Evolutionary conservation across 139 green algal species (phyloP).

Genomic region (Volvox africanus): DNA sequence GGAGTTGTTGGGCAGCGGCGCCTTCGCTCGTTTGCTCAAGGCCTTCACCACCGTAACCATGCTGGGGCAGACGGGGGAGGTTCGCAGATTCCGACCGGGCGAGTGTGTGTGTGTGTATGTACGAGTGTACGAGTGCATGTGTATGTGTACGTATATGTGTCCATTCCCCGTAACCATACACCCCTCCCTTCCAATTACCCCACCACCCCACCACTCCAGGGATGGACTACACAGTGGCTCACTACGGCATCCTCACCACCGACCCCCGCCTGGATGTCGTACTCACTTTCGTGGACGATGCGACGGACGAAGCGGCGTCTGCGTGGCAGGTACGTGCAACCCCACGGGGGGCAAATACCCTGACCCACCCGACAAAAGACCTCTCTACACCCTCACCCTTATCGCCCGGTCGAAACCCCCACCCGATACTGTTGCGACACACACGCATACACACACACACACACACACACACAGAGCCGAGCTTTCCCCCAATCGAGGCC

Average conservation of each 20-base stretch:
- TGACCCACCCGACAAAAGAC: not conserved
- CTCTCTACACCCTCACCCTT: not conserved
- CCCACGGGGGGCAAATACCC: not conserved
- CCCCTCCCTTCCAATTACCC: not conserved
- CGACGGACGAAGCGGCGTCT: not conserved
- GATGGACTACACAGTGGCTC: slow-evolving; percentile 90
- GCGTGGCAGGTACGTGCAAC: slow-evolving; percentile 24
- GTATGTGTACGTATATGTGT: no score
- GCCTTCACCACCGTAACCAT: slow-evolving; percentile 71
- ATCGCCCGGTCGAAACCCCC: no score
- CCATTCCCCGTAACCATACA: slow-evolving; percentile 19
- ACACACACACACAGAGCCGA: no score
- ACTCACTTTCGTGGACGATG: slow-evolving; percentile 84
- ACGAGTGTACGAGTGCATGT: no score
- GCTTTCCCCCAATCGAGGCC: no score
- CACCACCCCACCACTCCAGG: slow-evolving; percentile 49
- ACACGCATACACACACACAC: no score
- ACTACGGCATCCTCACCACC: slow-evolving; percentile 77
- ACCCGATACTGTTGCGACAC: no score
- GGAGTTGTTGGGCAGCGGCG: slow-evolving; percentile 68
- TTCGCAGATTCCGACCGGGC: slow-evolving; percentile 83
- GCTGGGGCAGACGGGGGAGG: slow-evolving; percentile 62
- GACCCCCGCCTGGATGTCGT: slow-evolving; percentile 81
- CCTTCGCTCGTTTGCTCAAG: slow-evolving; percentile 78
- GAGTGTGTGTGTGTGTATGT: not conserved